Percentiles rank a stretch among this genome's conserved stretches.
These are phyloP conservation scores for Aspergillus quadrilineatus DNA, from an alignment of 2,329 filamentous ascomycete genomes.

Conservation along the genomic window DNA sequence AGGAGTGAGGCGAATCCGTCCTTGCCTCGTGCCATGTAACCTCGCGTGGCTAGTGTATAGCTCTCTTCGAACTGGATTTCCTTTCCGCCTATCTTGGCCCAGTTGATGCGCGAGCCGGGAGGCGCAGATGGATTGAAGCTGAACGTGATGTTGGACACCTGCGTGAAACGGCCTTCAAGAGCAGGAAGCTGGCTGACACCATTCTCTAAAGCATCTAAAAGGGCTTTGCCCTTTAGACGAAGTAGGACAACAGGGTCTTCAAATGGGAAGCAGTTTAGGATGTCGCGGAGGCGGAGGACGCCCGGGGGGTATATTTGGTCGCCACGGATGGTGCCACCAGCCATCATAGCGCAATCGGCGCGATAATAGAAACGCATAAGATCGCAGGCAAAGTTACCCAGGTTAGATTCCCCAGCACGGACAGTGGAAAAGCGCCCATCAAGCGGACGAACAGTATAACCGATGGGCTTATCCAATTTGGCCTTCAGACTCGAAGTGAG, in stretches of 20 bases:
- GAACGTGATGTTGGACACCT: conserved; percentile 80
- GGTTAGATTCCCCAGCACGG: conserved; percentile 72
- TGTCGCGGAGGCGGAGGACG: conserved; percentile 71
- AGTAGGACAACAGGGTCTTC: conserved; percentile 85
- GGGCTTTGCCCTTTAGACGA: conserved; percentile 66
- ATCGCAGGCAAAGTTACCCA: conserved; percentile 89
- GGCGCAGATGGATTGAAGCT: conserved; percentile 66
- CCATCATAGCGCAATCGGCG: conserved; percentile 81
- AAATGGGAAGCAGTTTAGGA: conserved; percentile 89
- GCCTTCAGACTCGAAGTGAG: conserved; percentile 71
- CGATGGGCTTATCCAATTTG: conserved; percentile 77
- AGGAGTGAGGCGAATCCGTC: conserved; percentile 78
- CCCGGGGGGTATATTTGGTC: conserved; percentile 87
- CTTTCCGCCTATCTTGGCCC: conserved; percentile 59
- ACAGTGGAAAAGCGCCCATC: conserved; percentile 87
- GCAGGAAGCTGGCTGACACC: conserved; percentile 77
- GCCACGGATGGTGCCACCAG: conserved; percentile 78
- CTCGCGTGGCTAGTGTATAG: conserved; percentile 75
- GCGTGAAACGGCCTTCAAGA: conserved; percentile 79
- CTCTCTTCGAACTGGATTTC: conserved; percentile 62
- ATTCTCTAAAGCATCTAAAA: conserved; percentile 81
- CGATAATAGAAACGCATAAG: conserved; percentile 81
- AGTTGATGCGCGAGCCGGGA: conserved; percentile 62
- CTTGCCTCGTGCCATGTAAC: conserved; percentile 86
- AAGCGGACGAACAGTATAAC: conserved; percentile 77